Evolutionary conservation across 108 stramenopile species (phyloP).

Genomic region (Fragilaria radians): DNA sequence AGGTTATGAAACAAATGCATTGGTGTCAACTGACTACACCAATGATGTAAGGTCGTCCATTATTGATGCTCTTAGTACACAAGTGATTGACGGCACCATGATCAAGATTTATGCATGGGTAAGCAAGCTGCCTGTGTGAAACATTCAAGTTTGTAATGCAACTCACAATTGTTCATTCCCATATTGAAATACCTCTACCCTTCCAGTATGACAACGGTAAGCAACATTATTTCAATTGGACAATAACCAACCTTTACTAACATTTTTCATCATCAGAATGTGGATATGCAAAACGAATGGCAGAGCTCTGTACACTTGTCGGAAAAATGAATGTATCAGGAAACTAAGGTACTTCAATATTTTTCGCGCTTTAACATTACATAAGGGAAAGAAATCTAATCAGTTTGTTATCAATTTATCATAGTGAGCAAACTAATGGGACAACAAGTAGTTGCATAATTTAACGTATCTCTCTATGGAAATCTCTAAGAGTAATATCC

Average conservation of each 20-base stretch:
- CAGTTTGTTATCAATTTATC: no score
- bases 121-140: not conserved
- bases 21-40: constrained; percentile 90
- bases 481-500: no score
- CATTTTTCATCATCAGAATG: constrained; percentile 26
- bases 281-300: constrained; percentile 93
- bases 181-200: not conserved
- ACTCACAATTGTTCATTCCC: constrained; percentile 12
- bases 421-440: no score
- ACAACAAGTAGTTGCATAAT: no score
- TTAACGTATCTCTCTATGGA: no score
- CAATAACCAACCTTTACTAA: not conserved
- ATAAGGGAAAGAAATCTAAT: no score
- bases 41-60: constrained; percentile 80
- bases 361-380: no score
- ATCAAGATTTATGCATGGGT: constrained; percentile 91
- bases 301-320: constrained; percentile 73
- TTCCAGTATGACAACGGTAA: constrained; percentile 60
- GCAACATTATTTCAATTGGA: not conserved
- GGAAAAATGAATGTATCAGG: constrained; percentile 67
- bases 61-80: constrained; percentile 86
- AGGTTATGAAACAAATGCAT: constrained; percentile 79
- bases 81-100: constrained; percentile 90
- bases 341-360: no score
- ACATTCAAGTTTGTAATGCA: not conserved